Percentiles rank a stretch among this genome's conserved stretches.
phyloP scores from a whole-genome alignment of 768 basidiomycete genomes.

The Cyclocybe cylindracea region DNA sequence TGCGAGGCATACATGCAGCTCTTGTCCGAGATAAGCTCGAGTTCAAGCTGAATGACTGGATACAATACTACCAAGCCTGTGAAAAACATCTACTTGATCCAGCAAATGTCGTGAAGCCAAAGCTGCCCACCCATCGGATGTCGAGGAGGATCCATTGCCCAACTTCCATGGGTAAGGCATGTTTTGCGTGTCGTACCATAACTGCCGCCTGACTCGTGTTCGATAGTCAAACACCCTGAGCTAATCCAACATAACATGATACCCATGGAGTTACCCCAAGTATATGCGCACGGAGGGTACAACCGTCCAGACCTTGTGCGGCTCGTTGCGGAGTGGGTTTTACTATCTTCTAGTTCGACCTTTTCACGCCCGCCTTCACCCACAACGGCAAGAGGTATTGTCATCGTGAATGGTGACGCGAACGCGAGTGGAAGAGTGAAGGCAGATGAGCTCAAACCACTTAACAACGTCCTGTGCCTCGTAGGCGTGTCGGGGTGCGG shows the following conservation, averaged over 20 bases:
- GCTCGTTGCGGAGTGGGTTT: constrained; percentile 20
- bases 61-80: constrained; percentile 18
- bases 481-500: constrained; percentile 10
- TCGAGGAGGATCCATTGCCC: constrained; percentile 13
- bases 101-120: constrained; percentile 7
- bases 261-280: constrained; percentile 16
- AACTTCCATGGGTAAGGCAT: constrained; percentile 13
- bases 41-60: constrained; percentile 18
- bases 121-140: constrained; percentile 8
- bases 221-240: constrained; percentile 11
- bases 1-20: neutral
- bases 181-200: neutral
- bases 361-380: neutral
- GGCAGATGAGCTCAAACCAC: neutral
- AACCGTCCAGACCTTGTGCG: constrained; percentile 13
- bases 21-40: constrained; percentile 18
- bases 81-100: constrained; percentile 7
- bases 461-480: constrained; percentile 17
- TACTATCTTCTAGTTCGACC: constrained; percentile 6
- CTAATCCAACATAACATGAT: constrained; percentile 13
- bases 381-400: neutral
- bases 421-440: too few relatives aligned
- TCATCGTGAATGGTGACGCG: too few relatives aligned
- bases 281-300: constrained; percentile 1
- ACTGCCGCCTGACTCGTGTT: neutral